Conservation (phyloP, 1,139 yeast genomes). For the Saccharomyces pastorianus region DNA sequence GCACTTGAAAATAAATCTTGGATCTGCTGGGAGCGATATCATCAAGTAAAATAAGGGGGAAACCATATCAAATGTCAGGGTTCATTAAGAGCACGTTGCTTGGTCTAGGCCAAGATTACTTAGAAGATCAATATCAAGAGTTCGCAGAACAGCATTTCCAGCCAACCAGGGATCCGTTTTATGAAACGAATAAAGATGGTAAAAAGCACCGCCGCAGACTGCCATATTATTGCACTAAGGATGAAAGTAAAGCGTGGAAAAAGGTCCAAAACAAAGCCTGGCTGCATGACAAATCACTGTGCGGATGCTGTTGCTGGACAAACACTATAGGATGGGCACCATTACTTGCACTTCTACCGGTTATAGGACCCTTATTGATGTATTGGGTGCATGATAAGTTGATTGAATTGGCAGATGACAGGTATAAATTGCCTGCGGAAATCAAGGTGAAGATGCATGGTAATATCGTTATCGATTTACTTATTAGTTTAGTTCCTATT, state of each 20-base stretch:
- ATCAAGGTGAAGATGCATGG: conserved; percentile 62
- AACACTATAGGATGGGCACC: conserved; percentile 75
- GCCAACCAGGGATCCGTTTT: conserved; percentile 51
- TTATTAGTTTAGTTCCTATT: conserved; percentile 70
- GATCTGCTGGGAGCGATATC: background rate
- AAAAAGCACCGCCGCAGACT: conserved; percentile 46
- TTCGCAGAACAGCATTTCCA: conserved; percentile 28
- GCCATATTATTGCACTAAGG: conserved; percentile 49
- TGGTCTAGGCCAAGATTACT: conserved; percentile 15
- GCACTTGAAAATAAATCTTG: background rate
- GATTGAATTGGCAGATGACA: conserved; percentile 48
- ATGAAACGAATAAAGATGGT: conserved; percentile 41
- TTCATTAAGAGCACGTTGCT: background rate
- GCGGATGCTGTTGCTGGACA: conserved; percentile 72
- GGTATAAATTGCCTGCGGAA: conserved; percentile 50
- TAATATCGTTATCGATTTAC: conserved; percentile 62
- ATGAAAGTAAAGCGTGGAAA: conserved; percentile 65
- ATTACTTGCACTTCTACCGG: conserved; percentile 59
- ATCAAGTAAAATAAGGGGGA: background rate
- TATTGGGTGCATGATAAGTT: conserved; percentile 67
- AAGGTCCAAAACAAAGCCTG: conserved; percentile 69
- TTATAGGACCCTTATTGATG: conserved; percentile 73
- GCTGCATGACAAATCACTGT: conserved; percentile 69
- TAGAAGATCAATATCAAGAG: conserved; percentile 22
- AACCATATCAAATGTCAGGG: conserved; percentile 6